Evolutionary conservation across 495 filamentous ascomycete genomes (phyloP).

Genomic region (Penicillium lividum): DNA sequence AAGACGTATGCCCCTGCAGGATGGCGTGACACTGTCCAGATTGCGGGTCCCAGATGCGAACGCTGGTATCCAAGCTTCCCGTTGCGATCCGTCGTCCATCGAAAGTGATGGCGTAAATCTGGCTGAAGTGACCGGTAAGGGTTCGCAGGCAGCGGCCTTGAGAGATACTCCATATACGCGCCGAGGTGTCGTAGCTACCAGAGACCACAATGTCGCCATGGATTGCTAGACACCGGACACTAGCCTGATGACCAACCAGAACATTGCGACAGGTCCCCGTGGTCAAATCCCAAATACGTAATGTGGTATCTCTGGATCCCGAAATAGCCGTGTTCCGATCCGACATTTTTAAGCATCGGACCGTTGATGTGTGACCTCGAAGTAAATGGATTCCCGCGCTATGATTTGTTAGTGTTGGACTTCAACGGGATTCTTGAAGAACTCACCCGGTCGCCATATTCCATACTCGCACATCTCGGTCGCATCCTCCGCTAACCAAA

Average conservation of each 20-base stretch:
- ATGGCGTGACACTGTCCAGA: conserved; percentile 89
- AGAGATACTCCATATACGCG: conserved; percentile 95
- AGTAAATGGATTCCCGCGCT: conserved; percentile 78
- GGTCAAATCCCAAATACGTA: conserved; percentile 91
- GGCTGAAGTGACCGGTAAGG: conserved; percentile 93
- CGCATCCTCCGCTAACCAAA: conserved; percentile 93
- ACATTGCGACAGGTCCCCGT: conserved; percentile 86
- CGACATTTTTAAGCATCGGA: conserved; percentile 97
- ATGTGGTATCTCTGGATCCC: conserved; percentile 90
- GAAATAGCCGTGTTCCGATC: conserved; percentile 92
- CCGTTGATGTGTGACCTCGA: conserved; percentile 93
- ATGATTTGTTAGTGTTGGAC: conserved; percentile 10
- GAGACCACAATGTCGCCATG: conserved; percentile 95
- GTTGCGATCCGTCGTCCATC: conserved; percentile 93
- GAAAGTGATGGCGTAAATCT: conserved; percentile 98
- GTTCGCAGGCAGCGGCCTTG: conserved; percentile 89
- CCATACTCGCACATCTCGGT: conserved; percentile 96
- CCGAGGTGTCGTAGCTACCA: conserved; percentile 95
- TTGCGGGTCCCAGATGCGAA: conserved; percentile 92
- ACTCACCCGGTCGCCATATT: conserved; percentile 92
- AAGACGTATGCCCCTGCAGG: conserved; percentile 92
- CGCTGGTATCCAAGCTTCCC: conserved; percentile 93
- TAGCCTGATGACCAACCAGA: conserved; percentile 94
- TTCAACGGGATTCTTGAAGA: neutral
- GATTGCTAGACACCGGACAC: conserved; percentile 92